A percentile compares a stretch with the other conserved stretches of the same genome.
phyloP scores from a whole-genome alignment of 2,329 filamentous ascomycete species.

The Apiospora koreana region DNA sequence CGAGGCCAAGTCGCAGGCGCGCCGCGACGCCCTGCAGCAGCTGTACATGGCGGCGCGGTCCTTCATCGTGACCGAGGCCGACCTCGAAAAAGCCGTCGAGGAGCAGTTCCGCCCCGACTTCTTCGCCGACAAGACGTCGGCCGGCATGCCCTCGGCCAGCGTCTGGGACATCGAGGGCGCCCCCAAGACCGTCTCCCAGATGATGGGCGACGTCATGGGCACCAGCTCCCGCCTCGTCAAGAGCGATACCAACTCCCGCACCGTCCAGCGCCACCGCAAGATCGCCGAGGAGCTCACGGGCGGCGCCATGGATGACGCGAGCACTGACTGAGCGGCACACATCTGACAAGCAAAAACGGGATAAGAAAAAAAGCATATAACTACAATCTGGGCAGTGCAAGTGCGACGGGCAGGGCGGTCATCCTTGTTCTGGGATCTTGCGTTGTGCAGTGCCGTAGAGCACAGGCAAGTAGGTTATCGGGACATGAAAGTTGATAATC shows the following conservation, averaged over 20 bases:
- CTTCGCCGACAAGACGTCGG: conserved; percentile 43
- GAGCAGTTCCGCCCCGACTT: conserved; percentile 70
- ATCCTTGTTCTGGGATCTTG: not conserved
- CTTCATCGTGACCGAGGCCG: conserved; percentile 82
- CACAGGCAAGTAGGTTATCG: not conserved
- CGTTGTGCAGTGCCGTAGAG: not conserved
- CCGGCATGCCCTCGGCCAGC: conserved; percentile 39
- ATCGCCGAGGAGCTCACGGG: conserved; percentile 62
- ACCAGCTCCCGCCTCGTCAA: conserved; percentile 23
- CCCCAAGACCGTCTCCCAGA: conserved; percentile 46
- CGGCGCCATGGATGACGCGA: conserved; percentile 48
- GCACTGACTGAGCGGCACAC: not conserved
- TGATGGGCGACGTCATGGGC: conserved; percentile 42
- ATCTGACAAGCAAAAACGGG: not conserved
- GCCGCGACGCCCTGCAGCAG: conserved; percentile 74
- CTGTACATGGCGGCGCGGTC: conserved; percentile 85
- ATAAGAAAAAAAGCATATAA: not conserved
- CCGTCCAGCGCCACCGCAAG: conserved; percentile 53
- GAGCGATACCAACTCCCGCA: conserved; percentile 44
- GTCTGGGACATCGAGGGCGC: conserved; percentile 52
- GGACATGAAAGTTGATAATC: not conserved
- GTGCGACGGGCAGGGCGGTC: not conserved
- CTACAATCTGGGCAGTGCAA: not conserved
- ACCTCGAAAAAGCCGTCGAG: conserved; percentile 75
- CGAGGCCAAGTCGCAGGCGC: conserved; percentile 56